Percentiles rank a stretch among this genome's conserved stretches.
phyloP scores from a whole-genome alignment of 2,329 filamentous ascomycete species.

The Dothideomycetes sp. region DNA sequence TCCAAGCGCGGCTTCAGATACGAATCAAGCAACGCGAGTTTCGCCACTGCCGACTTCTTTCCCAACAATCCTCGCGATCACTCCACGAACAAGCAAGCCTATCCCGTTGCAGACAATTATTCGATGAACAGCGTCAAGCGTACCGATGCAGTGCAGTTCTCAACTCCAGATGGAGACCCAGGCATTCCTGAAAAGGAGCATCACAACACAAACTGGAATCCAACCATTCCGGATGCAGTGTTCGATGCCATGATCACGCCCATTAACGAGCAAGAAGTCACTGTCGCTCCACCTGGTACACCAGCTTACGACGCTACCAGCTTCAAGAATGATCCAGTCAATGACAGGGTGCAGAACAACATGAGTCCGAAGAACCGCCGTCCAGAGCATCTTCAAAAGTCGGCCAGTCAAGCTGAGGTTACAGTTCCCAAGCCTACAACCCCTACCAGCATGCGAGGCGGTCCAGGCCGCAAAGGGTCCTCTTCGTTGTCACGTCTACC shows the following conservation, averaged over 20 bases:
- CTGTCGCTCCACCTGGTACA: not conserved
- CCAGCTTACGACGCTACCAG: not conserved
- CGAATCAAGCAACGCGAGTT: conserved; percentile 23
- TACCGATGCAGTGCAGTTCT: conserved; percentile 1
- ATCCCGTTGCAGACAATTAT: conserved; percentile 9
- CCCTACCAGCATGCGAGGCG: not conserved
- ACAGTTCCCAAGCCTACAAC: not conserved
- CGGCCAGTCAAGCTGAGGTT: conserved; percentile 4
- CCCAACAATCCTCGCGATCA: conserved; percentile 25
- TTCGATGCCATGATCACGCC: conserved; percentile 7
- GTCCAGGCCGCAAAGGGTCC: not conserved
- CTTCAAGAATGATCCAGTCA: conserved; percentile 6
- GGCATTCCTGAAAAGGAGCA: conserved; percentile 13
- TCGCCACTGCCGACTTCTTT: conserved; percentile 28
- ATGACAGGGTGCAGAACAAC: conserved; percentile 8
- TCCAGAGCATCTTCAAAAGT: conserved; percentile 2
- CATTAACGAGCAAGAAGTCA: not conserved
- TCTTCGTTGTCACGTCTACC: not conserved
- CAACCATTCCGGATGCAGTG: conserved; percentile 10
- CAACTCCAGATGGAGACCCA: conserved; percentile 4
- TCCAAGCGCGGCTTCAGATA: conserved; percentile 7
- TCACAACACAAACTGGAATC: conserved; percentile 14
- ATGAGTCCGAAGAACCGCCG: conserved; percentile 10
- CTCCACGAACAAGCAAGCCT: conserved; percentile 21
- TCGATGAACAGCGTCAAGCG: conserved; percentile 1